Evolutionary conservation across 2,329 filamentous ascomycete species (phyloP).

Genomic region (Ceratocystis cubensis): DNA sequence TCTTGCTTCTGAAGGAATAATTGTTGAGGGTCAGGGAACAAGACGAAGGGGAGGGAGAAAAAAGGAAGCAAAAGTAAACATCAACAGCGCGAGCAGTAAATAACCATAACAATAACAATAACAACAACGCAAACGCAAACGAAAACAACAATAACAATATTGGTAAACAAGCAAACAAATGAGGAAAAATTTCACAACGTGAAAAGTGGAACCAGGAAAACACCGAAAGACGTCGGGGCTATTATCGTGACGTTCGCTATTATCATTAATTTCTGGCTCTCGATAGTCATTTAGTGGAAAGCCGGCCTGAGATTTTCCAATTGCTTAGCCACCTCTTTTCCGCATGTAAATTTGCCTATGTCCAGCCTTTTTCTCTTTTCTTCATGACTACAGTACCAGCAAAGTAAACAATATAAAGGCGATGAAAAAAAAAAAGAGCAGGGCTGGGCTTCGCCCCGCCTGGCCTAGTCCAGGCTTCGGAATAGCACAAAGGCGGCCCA

Average conservation of each 20-base stretch:
- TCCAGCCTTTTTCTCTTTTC: neutral
- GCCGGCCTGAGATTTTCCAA: too few species aligned
- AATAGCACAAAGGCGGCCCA: too few species aligned
- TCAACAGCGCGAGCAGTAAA: neutral
- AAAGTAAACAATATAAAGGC: too few species aligned
- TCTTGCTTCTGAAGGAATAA: neutral
- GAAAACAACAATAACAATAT: neutral
- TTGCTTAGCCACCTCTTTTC: neutral
- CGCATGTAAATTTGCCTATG: too few species aligned
- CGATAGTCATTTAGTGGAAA: too few species aligned
- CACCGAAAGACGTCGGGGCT: too few species aligned
- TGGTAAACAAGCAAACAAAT: neutral
- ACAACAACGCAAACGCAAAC: neutral
- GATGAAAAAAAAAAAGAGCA: neutral
- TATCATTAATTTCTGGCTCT: neutral
- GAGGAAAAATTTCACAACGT: neutral
- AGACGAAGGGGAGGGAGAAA: neutral
- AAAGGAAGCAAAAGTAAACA: slow-evolving; percentile 7
- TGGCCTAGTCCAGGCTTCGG: too few species aligned
- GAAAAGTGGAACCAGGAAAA: too few species aligned
- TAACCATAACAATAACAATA: neutral
- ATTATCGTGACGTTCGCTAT: too few species aligned
- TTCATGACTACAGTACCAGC: neutral
- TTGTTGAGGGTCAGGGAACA: slow-evolving; percentile 2
- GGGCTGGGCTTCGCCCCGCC: neutral